Percentiles rank a stretch among this genome's conserved stretches.
Evolutionary conservation across 2,329 filamentous ascomycete species (phyloP).

Genomic region (Allantophomopsis cytisporea): DNA sequence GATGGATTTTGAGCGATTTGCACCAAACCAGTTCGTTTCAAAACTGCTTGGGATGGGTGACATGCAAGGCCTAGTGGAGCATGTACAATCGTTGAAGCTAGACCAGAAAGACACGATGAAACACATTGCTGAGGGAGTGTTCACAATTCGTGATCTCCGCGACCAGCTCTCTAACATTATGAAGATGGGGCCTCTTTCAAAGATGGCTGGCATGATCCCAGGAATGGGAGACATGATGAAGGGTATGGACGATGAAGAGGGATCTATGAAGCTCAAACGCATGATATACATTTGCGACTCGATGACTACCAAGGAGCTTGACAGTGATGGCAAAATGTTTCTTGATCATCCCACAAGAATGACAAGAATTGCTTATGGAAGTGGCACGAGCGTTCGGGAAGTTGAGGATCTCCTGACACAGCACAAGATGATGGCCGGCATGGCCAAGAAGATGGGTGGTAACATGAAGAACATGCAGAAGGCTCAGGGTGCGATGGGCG

Average conservation of each 20-base stretch:
- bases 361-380: slow-evolving; percentile 81
- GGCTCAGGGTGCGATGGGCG: slow-evolving; percentile 81
- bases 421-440: slow-evolving; percentile 96
- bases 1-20: slow-evolving; percentile 86
- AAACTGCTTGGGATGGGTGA: slow-evolving; percentile 97
- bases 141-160: slow-evolving; percentile 84
- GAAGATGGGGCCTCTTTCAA: slow-evolving; percentile 97
- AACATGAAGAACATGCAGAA: slow-evolving; percentile 97
- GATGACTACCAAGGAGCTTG: slow-evolving; percentile 93
- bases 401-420: slow-evolving; percentile 96
- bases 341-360: slow-evolving; percentile 85
- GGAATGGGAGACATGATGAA: slow-evolving; percentile 89
- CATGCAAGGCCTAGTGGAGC: slow-evolving; percentile 87
- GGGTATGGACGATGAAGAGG: slow-evolving; percentile 94
- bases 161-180: slow-evolving; percentile 97
- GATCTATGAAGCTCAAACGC: slow-evolving; percentile 80
- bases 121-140: slow-evolving; percentile 93
- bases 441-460: slow-evolving; percentile 98
- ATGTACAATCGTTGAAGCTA: slow-evolving; percentile 88
- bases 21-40: slow-evolving; percentile 82
- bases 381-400: slow-evolving; percentile 80
- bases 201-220: slow-evolving; percentile 98
- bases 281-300: slow-evolving; percentile 99
- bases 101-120: slow-evolving; percentile 99
- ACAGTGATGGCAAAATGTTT: slow-evolving; percentile 89